Evolutionary conservation across 495 filamentous ascomycete species (phyloP), one percentile per base, ranked within the genome.

Genomic region (Baudoinia panamericana): DNA sequence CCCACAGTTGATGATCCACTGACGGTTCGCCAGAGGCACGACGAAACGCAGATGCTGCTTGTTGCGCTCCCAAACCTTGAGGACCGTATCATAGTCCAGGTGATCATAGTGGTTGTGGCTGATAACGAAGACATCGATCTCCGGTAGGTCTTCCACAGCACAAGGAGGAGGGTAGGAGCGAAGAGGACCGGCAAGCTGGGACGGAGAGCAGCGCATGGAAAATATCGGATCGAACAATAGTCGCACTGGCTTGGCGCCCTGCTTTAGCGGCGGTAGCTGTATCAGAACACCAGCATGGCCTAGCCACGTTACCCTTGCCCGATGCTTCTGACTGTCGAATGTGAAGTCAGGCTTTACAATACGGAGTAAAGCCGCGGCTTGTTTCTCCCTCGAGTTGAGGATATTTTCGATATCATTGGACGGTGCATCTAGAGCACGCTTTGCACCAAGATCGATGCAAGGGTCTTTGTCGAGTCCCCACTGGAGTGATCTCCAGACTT

Each of bases 31-130:
- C 27, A 71, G 42, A 0, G 52, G 61, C 19, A 63, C 63, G 12
- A 70, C 51, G 44, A 70, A 66, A 3, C 58, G 56, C 16, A 68
- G 41, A 1, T 44, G 38, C 8, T 52, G 48, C 19, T 43, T 42
- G 36, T 53, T 41, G 52, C 31, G 34, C 30, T 21, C 33, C 19
- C 57, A 61, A 13, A 72, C 25, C 16, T 52, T 50, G 41, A 39
- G 54, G 22, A 71, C 47, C 0, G 61, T 65, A 22, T 58, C 55
- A 23, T 43, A 45, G 41, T 72, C 68, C 39, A 72, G 51, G 43
- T 72, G 68, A 40, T 72, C 68, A 45, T 64, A 69, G 46, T 72
- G 68, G 45, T 68, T 65, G 47, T 72, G 68, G 28, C 57, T 62
- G n/a, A 72, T 64, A 19, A 61, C 48, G 15, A 72, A 58, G 11